Percentiles rank a stretch among this genome's conserved stretches.
Conservation (phyloP, 2,329 filamentous ascomycete species). For the Pseudocercospora crystallina region DNA sequence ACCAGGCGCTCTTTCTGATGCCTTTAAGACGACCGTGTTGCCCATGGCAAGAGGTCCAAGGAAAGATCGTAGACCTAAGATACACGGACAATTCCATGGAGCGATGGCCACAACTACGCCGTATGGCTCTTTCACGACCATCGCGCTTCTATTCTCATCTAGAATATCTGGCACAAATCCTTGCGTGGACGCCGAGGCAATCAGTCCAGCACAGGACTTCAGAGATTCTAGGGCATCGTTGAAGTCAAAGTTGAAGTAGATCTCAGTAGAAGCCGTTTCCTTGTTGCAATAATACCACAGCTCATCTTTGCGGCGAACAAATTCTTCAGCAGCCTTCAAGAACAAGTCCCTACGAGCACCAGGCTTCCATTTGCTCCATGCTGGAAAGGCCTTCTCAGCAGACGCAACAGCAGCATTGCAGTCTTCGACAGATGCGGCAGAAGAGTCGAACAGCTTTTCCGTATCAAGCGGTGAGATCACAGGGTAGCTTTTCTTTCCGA, state of each 20-base stretch:
- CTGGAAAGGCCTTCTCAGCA: slow-evolving; percentile 66
- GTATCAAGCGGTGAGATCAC: slow-evolving; percentile 58
- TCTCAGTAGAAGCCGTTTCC: slow-evolving; percentile 53
- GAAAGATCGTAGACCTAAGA: slow-evolving; percentile 50
- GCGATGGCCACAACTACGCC: slow-evolving; percentile 72
- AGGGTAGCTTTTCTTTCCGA: slow-evolving; percentile 49
- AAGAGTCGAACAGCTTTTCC: slow-evolving; percentile 54
- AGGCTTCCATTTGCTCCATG: slow-evolving; percentile 65
- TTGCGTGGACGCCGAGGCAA: slow-evolving; percentile 46
- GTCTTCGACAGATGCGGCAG: slow-evolving; percentile 56
- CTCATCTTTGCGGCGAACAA: slow-evolving; percentile 62
- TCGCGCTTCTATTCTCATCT: slow-evolving; percentile 55
- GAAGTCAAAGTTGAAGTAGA: slow-evolving; percentile 39
- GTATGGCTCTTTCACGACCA: slow-evolving; percentile 68
- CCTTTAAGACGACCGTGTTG: slow-evolving; percentile 72
- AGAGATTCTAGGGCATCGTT: slow-evolving; percentile 43
- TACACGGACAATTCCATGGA: slow-evolving; percentile 67
- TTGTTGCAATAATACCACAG: slow-evolving; percentile 58
- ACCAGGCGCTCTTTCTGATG: slow-evolving; percentile 64
- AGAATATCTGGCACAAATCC: slow-evolving; percentile 47
- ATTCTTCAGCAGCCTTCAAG: slow-evolving; percentile 63
- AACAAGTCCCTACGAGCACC: slow-evolving; percentile 67
- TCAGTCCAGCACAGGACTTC: slow-evolving; percentile 52
- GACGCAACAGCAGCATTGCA: slow-evolving; percentile 58
- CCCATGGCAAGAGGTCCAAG: slow-evolving; percentile 63